Evolutionary conservation across 306 rosid species (phyloP), one percentile per base, ranked within the genome.

Genomic region (Corylus avellana): DNA sequence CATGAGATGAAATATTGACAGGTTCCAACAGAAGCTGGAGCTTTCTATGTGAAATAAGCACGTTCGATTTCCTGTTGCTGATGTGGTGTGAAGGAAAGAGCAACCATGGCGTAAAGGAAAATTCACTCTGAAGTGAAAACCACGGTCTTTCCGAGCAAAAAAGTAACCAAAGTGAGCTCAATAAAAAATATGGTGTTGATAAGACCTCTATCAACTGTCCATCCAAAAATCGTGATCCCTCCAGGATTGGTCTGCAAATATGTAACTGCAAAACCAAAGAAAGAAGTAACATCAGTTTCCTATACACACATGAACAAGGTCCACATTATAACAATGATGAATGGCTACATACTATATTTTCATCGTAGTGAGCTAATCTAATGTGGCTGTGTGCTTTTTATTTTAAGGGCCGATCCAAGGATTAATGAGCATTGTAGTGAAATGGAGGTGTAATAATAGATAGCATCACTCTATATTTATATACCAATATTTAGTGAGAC

Each of bases 171-270:
- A 77, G 86, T 81, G 49, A 92, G 80, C 74, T 90, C 91, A 39
- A 92, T 85, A 84, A 92, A 92, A 75, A 92, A 90, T 63, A 92
- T 91, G 11, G 97, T 92, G 90, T 85, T 92, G 80, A 92, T 81
- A 39, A 92, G 92, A 57, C 86, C 89, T 7, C 97, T 83, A 64
- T 92, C 97, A 16, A 92, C 92, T 32, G 89, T 91, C 93, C 93
- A 92, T 54, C 97, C 97, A 80, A 92, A 92, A 55, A 92, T 87
- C 14, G 97, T 90, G 85, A 92, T 88, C 53, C 97, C 97, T 73
- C 92, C 97, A 3, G 88, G 89, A 84, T 92, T 92, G 39, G 92
- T 84, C 83, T 90, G 97, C 91, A 92, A 86, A 82, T 92, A 92
- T 84, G 87, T 72, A 56, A 90, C 97, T 92, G 97, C 91, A 84